Conservation (phyloP, 2,329 filamentous ascomycete species). For the Tolypocladium inflatum region DNA sequence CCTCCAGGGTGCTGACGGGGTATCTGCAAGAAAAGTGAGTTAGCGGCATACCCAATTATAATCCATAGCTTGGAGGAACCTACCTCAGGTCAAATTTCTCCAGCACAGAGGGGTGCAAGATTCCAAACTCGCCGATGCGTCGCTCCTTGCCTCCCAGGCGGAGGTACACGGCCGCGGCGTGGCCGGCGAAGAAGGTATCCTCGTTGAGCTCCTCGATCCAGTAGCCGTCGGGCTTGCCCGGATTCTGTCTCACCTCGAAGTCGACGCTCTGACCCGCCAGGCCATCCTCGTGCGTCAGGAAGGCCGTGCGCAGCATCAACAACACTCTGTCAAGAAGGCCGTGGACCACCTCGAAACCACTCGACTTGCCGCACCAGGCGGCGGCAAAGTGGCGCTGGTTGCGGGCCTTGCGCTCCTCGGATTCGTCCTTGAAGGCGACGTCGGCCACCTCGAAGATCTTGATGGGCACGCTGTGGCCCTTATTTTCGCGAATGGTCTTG, state of each 20-base stretch:
- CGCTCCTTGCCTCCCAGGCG: slow-evolving; percentile 63
- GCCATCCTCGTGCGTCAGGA: slow-evolving; percentile 68
- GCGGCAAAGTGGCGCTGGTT: slow-evolving; percentile 97
- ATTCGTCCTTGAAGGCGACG: slow-evolving; percentile 81
- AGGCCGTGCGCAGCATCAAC: slow-evolving; percentile 79
- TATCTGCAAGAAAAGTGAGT: slow-evolving; percentile 40
- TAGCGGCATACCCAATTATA: not conserved
- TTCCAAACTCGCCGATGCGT: slow-evolving; percentile 83
- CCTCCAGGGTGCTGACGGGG: slow-evolving; percentile 86
- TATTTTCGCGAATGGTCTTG: slow-evolving; percentile 92
- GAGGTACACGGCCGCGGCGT: slow-evolving; percentile 77
- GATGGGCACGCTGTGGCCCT: slow-evolving; percentile 77
- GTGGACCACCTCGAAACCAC: slow-evolving; percentile 92
- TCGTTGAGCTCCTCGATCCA: slow-evolving; percentile 93
- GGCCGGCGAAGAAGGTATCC: slow-evolving; percentile 82
- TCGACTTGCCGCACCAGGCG: slow-evolving; percentile 87
- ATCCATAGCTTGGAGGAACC: slow-evolving; percentile 13
- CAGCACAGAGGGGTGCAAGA: slow-evolving; percentile 84
- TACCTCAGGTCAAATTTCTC: slow-evolving; percentile 87
- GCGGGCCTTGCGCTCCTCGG: slow-evolving; percentile 71
- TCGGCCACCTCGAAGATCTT: slow-evolving; percentile 90
- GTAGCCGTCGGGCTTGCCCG: slow-evolving; percentile 61
- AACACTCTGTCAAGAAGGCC: slow-evolving; percentile 86
- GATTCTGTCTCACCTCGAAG: slow-evolving; percentile 43
- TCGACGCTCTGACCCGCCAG: slow-evolving; percentile 41